These are phyloP conservation scores for Helotiales sp. DNA, from an alignment of 2,329 filamentous ascomycete species.

Conservation along the genomic window DNA sequence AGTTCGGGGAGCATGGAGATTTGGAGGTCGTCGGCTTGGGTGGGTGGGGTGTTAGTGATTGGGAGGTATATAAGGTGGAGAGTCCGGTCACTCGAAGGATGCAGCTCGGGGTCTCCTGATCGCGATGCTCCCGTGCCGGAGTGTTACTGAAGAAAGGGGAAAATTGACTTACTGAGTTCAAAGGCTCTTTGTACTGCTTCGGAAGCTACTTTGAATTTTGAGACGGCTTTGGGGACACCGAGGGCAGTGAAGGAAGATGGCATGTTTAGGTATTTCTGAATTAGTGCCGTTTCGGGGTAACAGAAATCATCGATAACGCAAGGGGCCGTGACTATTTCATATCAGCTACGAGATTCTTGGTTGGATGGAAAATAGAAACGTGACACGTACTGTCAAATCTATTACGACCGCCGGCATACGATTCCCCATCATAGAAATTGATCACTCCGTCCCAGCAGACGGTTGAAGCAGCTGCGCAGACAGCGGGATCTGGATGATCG, in stretches of 20 bases:
- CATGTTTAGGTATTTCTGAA: slow-evolving; percentile 26
- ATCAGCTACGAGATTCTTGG: too few species aligned
- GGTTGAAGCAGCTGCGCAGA: slow-evolving; percentile 39
- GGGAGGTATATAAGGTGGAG: too few species aligned
- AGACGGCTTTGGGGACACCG: slow-evolving; percentile 49
- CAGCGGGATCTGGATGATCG: slow-evolving; percentile 40
- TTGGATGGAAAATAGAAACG: too few species aligned
- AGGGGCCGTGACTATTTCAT: slow-evolving; percentile 35
- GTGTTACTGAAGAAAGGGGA: too few species aligned
- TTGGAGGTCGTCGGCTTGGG: slow-evolving; percentile 59
- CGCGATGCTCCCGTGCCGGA: too few species aligned
- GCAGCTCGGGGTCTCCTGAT: too few species aligned
- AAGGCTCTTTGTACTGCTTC: slow-evolving; percentile 46
- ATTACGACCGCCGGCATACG: slow-evolving; percentile 41
- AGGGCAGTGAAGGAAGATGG: slow-evolving; percentile 48
- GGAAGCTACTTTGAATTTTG: slow-evolving; percentile 52
- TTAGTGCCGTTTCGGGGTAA: slow-evolving; percentile 32
- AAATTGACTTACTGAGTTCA: too few species aligned
- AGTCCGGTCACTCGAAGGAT: too few species aligned
- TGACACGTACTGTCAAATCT: slow-evolving; percentile 40
- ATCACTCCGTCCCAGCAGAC: slow-evolving; percentile 42
- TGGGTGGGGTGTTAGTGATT: too few species aligned
- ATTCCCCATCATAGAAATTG: slow-evolving; percentile 42
- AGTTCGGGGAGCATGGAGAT: slow-evolving; percentile 60
- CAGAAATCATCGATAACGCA: slow-evolving; percentile 41